Evolutionary conservation across 139 green algal genomes (phyloP).

Genomic region (Micractinium conductrix): DNA sequence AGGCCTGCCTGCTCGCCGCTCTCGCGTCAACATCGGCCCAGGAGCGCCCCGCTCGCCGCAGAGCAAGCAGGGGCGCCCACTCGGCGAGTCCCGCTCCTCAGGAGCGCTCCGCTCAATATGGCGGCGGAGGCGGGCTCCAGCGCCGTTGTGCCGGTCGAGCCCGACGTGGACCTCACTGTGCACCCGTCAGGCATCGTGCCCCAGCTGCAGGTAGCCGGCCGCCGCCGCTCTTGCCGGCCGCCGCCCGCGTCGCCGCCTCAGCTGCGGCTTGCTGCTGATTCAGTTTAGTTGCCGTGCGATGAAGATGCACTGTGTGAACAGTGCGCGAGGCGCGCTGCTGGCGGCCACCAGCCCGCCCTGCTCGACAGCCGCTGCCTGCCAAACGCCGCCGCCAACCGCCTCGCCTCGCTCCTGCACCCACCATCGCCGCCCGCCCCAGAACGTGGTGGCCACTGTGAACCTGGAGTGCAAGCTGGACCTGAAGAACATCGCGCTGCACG

Average conservation of each 20-base stretch:
- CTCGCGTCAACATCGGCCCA: too few relatives aligned
- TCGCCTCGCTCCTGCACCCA: too few relatives aligned
- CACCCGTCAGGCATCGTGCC: slow-evolving; percentile 94
- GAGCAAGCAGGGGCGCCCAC: too few relatives aligned
- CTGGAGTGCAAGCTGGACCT: slow-evolving; percentile 95
- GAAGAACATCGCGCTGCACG: slow-evolving; percentile 96
- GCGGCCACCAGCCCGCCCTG: too few relatives aligned
- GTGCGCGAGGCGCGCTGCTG: too few relatives aligned
- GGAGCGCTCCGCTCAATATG: slow-evolving; percentile 12
- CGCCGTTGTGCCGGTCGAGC: slow-evolving; percentile 22
- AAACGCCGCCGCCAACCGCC: too few relatives aligned
- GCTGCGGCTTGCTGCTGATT: background rate
- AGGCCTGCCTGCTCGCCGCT: too few relatives aligned
- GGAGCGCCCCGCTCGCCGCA: too few relatives aligned
- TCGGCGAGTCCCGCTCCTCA: too few relatives aligned
- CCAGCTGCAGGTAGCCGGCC: slow-evolving; percentile 57
- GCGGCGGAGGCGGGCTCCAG: slow-evolving; percentile 17
- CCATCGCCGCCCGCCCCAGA: slow-evolving; percentile 64
- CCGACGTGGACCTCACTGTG: slow-evolving; percentile 71
- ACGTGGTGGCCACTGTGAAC: slow-evolving; percentile 98
- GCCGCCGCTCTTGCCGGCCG: background rate
- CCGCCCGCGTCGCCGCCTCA: background rate
- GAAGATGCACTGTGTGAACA: too few relatives aligned
- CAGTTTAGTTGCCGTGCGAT: too few relatives aligned
- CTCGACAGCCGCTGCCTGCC: too few relatives aligned